Percentiles rank a stretch among this genome's conserved stretches.
Conservation (phyloP, 2,329 filamentous ascomycete genomes). For the Pseudophaeomoniella oleicola region DNA sequence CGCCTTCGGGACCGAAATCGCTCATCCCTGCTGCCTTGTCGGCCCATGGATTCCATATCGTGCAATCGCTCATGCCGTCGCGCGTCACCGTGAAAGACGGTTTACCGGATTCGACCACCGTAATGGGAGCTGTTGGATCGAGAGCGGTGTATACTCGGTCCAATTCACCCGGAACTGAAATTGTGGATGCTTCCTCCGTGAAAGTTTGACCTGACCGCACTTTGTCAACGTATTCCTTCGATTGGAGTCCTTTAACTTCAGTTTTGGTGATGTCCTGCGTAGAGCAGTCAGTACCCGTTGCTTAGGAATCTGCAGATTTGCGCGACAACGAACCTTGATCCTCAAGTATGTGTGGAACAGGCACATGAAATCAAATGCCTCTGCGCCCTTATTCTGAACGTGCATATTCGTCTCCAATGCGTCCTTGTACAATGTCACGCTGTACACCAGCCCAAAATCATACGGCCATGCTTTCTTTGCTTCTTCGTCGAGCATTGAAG, state of each 20-base stretch:
- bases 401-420: constrained; percentile 68
- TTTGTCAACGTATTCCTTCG: constrained; percentile 72
- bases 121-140: constrained; percentile 43
- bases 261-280: constrained; percentile 63
- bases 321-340: constrained; percentile 62
- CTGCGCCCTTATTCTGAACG: constrained; percentile 72
- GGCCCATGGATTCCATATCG: constrained; percentile 94
- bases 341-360: constrained; percentile 83
- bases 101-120: constrained; percentile 48
- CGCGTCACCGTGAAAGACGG: constrained; percentile 56
- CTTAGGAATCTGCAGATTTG: constrained; percentile 7
- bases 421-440: constrained; percentile 65
- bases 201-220: constrained; percentile 48
- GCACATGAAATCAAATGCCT: constrained; percentile 80
- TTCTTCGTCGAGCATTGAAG: constrained; percentile 53
- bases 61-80: constrained; percentile 74
- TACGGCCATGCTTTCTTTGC: constrained; percentile 65
- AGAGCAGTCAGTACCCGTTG: no score
- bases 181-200: constrained; percentile 47
- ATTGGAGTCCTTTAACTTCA: constrained; percentile 60
- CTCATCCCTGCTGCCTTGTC: constrained; percentile 69
- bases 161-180: constrained; percentile 63
- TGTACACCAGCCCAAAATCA: constrained; percentile 84
- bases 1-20: constrained; percentile 81
- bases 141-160: constrained; percentile 72